Conservation (phyloP, 345 rosid genomes). For the Camelina hispida region DNA sequence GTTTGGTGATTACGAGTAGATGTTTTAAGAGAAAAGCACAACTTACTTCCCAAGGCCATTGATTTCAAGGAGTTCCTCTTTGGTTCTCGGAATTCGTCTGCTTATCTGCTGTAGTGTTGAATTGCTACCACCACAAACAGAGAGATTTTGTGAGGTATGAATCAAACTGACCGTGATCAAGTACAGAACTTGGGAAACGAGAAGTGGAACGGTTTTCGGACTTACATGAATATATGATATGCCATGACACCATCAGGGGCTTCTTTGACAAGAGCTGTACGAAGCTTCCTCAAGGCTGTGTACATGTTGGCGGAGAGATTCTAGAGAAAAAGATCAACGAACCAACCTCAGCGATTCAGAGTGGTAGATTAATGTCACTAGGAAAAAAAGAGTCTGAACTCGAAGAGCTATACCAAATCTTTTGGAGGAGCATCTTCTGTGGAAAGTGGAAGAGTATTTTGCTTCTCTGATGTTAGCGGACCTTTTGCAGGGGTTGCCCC, state of each 20-base stretch:
- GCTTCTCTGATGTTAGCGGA: conserved; percentile 54
- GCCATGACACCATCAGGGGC: conserved; percentile 85
- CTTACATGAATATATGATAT: conserved; percentile 93
- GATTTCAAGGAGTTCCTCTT: conserved; percentile 92
- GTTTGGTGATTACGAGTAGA: conserved; percentile 1
- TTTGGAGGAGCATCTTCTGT: conserved; percentile 50
- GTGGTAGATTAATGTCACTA: conserved; percentile 21
- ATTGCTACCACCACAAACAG: conserved; percentile 56
- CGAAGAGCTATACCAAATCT: conserved; percentile 66
- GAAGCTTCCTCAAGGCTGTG: conserved; percentile 73
- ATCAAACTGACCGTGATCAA: conserved; percentile 17
- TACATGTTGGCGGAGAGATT: conserved; percentile 74
- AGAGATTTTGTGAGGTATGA: neutral
- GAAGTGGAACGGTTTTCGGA: neutral
- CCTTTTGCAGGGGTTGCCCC: conserved; percentile 77
- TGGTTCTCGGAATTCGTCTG: conserved; percentile 77
- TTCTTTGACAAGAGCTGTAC: conserved; percentile 80
- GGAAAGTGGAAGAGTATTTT: conserved; percentile 49
- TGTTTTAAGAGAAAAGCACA: conserved; percentile 28
- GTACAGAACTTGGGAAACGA: conserved; percentile 24
- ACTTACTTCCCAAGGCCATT: conserved; percentile 97
- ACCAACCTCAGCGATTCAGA: conserved; percentile 20
- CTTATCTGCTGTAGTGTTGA: conserved; percentile 77
- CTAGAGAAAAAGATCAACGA: conserved; percentile 45
- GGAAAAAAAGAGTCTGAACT: conserved; percentile 16